Base-by-base conservation (phyloP, 768 basidiomycete species). In the Trametes elegans region DNA sequence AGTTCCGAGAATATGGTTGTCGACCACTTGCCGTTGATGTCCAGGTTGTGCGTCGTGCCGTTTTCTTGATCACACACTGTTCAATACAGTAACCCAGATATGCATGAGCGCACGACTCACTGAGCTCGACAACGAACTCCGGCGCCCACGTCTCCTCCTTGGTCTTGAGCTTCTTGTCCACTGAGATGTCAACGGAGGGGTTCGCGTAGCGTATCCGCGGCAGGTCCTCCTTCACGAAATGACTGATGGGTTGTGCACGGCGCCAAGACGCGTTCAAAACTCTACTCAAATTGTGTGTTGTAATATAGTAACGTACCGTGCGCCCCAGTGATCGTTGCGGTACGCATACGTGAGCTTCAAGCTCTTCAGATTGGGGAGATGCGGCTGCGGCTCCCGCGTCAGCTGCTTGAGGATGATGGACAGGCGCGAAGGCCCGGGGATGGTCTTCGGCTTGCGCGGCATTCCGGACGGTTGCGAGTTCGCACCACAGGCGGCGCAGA, bases 121-220 rank as follows among this genome's bases (percentile, higher is more conserved):
- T 70, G 61, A 87, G 84, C 59, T 80, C 77, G 28, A 91, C 55
- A 14, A 76, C 70, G 62, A 90, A 76, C 48, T 84, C 76, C 0
- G 88, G 82, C 49, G 73, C 73, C 85, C 82, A 88, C 1, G 61
- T 65, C 16, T 86, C 85, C 18, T 78, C 69, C 49, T 70, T 68
- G 9, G 75, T 71, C 69, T 88, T 88, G 28, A 69, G 72, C 39
- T 76, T 69, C 55, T 76, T 83, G 59, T 78, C 75, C 0, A 90
- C 79, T 28, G 78, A 70, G 31, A 93, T 83, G 27, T 79, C 73
- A 23, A 92, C 62, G 7, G 74, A 67, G 0, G 90, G 89, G 62
- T 93, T 92, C 1, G 82, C 85, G 68, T 81, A 90, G 10, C 82
- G 85, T 74, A 93, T 87, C 27, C 87, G 77, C 1, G 87, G 88